A percentile compares a stretch with the other conserved stretches of the same genome.
These are phyloP conservation scores for Beauveria varroae DNA, from an alignment of 2,329 filamentous ascomycete species.

Conservation along the genomic window DNA sequence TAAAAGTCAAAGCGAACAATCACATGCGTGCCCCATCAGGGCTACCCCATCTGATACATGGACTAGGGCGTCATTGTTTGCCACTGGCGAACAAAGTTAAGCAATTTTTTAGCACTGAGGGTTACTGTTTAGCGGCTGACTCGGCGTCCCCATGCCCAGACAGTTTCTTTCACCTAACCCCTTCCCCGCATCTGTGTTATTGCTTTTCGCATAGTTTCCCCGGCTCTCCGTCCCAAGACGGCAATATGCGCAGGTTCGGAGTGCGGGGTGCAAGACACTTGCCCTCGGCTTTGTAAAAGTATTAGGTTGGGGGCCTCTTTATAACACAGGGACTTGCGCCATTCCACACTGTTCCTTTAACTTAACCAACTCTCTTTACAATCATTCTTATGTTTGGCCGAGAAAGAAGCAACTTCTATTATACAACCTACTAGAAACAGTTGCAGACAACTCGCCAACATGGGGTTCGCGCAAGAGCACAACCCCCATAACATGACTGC, in stretches of 20 bases:
- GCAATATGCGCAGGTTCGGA: background rate
- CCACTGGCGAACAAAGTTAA: background rate
- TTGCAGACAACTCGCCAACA: background rate
- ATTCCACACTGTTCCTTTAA: background rate
- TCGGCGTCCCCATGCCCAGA: background rate
- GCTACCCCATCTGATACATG: background rate
- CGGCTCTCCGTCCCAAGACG: constrained; percentile 5
- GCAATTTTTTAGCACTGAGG: background rate
- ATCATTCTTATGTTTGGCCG: background rate
- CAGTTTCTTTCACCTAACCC: constrained; percentile 3
- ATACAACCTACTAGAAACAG: background rate
- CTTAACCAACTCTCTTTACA: background rate
- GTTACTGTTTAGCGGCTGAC: background rate
- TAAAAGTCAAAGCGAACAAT: background rate
- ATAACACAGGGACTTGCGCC: background rate
- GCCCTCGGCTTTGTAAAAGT: background rate
- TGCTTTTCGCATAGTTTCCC: background rate
- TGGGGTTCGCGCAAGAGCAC: constrained; percentile 11
- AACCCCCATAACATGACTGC: constrained; percentile 17
- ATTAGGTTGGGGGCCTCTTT: background rate
- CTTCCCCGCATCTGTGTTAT: background rate
- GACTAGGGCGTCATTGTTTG: background rate
- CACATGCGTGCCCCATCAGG: constrained; percentile 3
- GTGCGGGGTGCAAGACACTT: background rate
- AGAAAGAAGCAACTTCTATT: background rate